Evolutionary conservation across 1,139 yeast species (phyloP), one percentile per base, ranked within the genome.

Genomic region (Suhomyces choctaworum): DNA sequence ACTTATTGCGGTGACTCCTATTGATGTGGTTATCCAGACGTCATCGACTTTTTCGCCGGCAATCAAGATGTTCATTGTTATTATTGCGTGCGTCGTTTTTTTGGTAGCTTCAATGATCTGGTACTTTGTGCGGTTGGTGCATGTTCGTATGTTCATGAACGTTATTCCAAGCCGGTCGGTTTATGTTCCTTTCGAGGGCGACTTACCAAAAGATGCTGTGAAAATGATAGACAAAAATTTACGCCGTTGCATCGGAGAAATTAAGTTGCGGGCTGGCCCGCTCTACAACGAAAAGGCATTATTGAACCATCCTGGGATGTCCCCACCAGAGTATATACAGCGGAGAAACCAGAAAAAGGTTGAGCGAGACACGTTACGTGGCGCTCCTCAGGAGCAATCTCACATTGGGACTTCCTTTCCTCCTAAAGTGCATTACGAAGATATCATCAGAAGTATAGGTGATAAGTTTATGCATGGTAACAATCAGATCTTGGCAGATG

Each of bases 11-110:
- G 85, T 82, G 6, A 73, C 89, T 0, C 89, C 89, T 2, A 70
- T 83, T n/a, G 95, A 86, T 58, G 80, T 84, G 31, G 73, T 84
- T 41, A 76, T 77, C 1, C 90, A 82, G 57, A 80, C 90, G 2
- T 56, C 73, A 1, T 65, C 73, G 27, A 61, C 78, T 2, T 63
- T 75, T 14, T 76, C 76, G 38, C 77, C 76, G 44, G 80, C 73
- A 8, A 62, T 86, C 58, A 83, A 86, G 54, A 75, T 84, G 12
- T 80, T 85, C 46, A 82, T 85, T 45, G 89, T 89, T 22, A 79
- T 86, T 14, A 77, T 80, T 32, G 88, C 84, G 7, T 75, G 87
- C 50, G 87, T 80, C 4, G 63, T 78, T 4, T 79, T 84, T 42
- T 63, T 78, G 1, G 45, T 82, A 1, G 53, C 73, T 7, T 63